Conservation (phyloP, 441 rosid species). For the Pelargonium citronellum region DNA sequence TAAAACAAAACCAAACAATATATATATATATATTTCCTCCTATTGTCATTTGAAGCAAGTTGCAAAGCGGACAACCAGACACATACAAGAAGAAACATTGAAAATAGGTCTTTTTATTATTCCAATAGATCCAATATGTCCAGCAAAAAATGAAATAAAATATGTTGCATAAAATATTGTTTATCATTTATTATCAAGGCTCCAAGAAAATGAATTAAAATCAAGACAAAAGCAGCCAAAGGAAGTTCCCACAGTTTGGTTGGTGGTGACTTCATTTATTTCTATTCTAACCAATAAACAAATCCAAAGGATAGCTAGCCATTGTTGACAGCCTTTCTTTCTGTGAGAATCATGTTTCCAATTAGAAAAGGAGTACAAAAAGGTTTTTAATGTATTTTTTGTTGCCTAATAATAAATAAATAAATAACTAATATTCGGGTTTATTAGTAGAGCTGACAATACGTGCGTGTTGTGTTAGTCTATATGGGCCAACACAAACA, state of each 20-base stretch:
- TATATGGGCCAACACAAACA: too few relatives aligned
- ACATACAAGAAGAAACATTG: not conserved
- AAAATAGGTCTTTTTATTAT: not conserved
- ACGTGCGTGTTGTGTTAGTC: too few relatives aligned
- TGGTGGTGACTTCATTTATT: not conserved
- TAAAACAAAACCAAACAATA: not conserved
- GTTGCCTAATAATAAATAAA: too few relatives aligned
- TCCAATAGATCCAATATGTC: not conserved
- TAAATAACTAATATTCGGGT: too few relatives aligned
- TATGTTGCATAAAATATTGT: not conserved
- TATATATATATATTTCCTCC: slow-evolving; percentile 1
- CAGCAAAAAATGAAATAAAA: not conserved
- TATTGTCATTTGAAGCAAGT: not conserved
- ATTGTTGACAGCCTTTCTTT: not conserved
- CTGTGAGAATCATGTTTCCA: not conserved
- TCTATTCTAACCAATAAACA: not conserved
- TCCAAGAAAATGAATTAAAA: not conserved
- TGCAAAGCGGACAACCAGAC: slow-evolving; percentile 5
- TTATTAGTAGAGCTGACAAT: too few relatives aligned
- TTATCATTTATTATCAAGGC: not conserved
- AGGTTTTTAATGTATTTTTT: too few relatives aligned
- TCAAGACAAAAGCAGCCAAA: not conserved
- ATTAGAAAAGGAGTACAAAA: not conserved
- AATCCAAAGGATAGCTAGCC: not conserved
- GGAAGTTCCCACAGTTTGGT: not conserved